Base-by-base conservation (phyloP, 1,139 yeast species). In the Zygosaccharomyces sapae region DNA sequence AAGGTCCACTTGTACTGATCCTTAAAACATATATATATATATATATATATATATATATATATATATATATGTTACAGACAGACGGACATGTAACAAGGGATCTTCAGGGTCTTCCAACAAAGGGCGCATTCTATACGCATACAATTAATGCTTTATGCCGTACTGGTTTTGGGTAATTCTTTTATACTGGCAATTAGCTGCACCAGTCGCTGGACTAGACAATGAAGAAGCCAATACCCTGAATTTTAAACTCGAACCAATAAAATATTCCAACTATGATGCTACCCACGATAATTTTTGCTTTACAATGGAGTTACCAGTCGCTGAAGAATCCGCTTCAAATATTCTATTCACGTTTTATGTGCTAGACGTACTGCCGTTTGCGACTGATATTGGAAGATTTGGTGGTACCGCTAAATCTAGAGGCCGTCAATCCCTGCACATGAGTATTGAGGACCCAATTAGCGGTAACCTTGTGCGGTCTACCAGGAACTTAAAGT, bases 331-430 rank as follows among this genome's bases (percentile, higher is more conserved):
- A 8, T 5, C 33, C 6, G 37, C 45, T 4, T 30, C 42, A 10
- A 46, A 50, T 9, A 34, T 48, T 18, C 30, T 38, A 37, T 54
- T 53, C 33, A 38, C 44, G 41, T 40, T 56, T 6, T 39, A 43
- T 13, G 54, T 58, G 30, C 43, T 47, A 29, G 57, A 57, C 30
- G 42, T 42, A 18, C 36, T 53, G 31, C 53, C 53, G 8, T 38
- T 48, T 25, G 37, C 51, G 16, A 46, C 50, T 1, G 55, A 57
- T 42, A 35, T 46, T 20, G 42, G 38, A 13, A 43, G 64, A 33
- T 56, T 56, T 43, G 63, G 63, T 8, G 59, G 58, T 19, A 57
- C 56, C 9, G 54, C 58, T 43, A 50, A 44, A 20, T 52, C 53
- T 5, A 41, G 47, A 24, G 62, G 62, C n/a, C 54, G 53, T 33